Evolutionary conservation across 352 stramenopile genomes (phyloP), one percentile per base, ranked within the genome.

Genomic region (Chrysophaeum taylorii): DNA sequence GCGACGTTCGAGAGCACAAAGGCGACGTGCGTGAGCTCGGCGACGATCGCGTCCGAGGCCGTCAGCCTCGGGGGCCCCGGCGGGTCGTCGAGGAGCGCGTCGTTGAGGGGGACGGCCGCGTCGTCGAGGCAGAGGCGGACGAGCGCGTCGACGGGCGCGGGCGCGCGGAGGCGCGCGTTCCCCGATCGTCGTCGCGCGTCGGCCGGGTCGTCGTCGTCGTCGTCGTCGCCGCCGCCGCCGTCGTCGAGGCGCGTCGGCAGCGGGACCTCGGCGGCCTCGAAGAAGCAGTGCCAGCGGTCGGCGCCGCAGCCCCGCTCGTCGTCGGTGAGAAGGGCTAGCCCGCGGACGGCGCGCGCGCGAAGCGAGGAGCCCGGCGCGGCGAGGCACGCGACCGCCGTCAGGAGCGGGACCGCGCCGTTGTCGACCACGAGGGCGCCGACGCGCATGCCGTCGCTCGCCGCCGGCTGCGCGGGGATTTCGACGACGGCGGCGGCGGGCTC

Each of bases 1-100:
- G 67, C 67, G 35, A 71, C 25, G 50, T 71, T 71, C 29, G 67
- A 45, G 50, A 71, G 45, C 12, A 38, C 36, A 27, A 64, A 71
- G 67, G 45, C 45, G 1, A 68, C 50, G 50, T 71, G 67, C 16
- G 39, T 23, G 29, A 50, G 45, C 37, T 71, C 67, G 31, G 42
- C 5, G 23, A 36, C 42, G 33, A 27, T 42, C 33, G 57, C 57
- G 57, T 66, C 57, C 33, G n/a, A n/a, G n/a, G n/a, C n/a, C n/a
- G n/a, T n/a, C n/a, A n/a, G n/a, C n/a, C n/a, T n/a, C n/a, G n/a
- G n/a, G n/a, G 14, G 4, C 25, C 25, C 2, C 50, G 27, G 50
- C 25, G 25, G 1, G n/a, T 62, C 25, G n/a, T 9, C 25, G 36
- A 18, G 9, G 5, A 25, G 45, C 45, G n/a, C 57, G 36, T 66